Evolutionary conservation across 306 rosid species (phyloP).

Genomic region (Amphicarpaea edgeworthii): DNA sequence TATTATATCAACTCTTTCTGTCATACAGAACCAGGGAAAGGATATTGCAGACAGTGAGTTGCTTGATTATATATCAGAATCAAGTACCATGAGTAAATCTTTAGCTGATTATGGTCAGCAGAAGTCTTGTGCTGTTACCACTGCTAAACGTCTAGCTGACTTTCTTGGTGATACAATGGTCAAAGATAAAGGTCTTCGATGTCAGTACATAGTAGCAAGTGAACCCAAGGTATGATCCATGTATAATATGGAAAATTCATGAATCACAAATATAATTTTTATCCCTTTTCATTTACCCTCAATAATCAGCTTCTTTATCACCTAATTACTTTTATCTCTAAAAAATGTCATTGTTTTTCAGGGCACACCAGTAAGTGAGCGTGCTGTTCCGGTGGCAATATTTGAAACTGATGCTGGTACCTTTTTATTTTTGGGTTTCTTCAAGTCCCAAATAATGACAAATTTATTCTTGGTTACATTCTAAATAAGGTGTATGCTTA

Average conservation of each 20-base stretch:
- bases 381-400: slow-evolving; percentile 99
- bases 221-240: slow-evolving; percentile 80
- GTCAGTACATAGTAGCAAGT: slow-evolving; percentile 95
- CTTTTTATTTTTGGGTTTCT: slow-evolving; percentile 25
- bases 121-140: slow-evolving; percentile 95
- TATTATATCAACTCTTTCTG: slow-evolving; percentile 29
- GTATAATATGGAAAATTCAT: slow-evolving; percentile 1
- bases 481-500: slow-evolving; percentile 39
- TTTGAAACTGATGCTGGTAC: slow-evolving; percentile 95
- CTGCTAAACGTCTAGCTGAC: slow-evolving; percentile 95
- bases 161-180: slow-evolving; percentile 97
- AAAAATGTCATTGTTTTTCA: slow-evolving; percentile 49
- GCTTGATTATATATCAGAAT: slow-evolving; percentile 96
- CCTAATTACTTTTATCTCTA: slow-evolving; percentile 18
- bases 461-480: slow-evolving; percentile 34
- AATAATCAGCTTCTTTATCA: slow-evolving; percentile 39
- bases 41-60: slow-evolving; percentile 94
- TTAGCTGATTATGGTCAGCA: slow-evolving; percentile 90
- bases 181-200: slow-evolving; percentile 96
- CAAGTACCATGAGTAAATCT: slow-evolving; percentile 99
- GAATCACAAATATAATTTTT: slow-evolving; percentile 11
- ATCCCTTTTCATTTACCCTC: slow-evolving; percentile 26
- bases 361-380: slow-evolving; percentile 99
- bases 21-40: slow-evolving; percentile 82
- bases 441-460: slow-evolving; percentile 2